A percentile compares a stretch with the other conserved stretches of the same genome.
phyloP scores from a whole-genome alignment of 1,284 basidiomycete genomes.

The Naganishia cerealis region DNA sequence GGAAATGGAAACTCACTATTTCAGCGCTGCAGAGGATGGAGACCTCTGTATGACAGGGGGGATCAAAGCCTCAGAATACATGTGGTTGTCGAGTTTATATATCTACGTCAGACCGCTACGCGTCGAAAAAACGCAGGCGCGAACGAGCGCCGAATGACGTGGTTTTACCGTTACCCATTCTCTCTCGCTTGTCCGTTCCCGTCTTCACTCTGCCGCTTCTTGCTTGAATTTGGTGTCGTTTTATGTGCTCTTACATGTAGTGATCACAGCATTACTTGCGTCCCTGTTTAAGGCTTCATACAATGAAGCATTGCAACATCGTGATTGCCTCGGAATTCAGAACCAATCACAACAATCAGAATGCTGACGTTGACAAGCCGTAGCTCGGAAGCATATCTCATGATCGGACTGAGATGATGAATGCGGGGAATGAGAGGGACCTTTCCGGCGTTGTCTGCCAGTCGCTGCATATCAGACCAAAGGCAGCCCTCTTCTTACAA shows the following conservation, averaged over 20 bases:
- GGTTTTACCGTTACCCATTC: neutral
- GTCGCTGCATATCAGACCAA: neutral
- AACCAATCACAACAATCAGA: too few relatives aligned
- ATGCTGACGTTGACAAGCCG: too few relatives aligned
- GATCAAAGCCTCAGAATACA: neutral
- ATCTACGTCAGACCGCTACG: neutral
- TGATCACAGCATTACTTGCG: too few relatives aligned
- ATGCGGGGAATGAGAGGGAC: neutral
- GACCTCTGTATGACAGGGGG: neutral
- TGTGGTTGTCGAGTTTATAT: conserved; percentile 2
- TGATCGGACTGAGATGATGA: neutral
- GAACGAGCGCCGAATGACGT: neutral
- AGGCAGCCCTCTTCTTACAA: neutral
- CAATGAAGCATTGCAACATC: too few relatives aligned
- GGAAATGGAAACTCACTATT: conserved; percentile 11
- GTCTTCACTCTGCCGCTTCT: neutral
- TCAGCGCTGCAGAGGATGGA: neutral
- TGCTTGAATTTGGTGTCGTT: neutral
- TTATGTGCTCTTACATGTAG: too few relatives aligned
- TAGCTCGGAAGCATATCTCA: neutral
- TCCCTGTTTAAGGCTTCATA: too few relatives aligned
- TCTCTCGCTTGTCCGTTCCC: neutral
- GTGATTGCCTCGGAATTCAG: too few relatives aligned
- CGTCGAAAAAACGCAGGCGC: conserved; percentile 5
- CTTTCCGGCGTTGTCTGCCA: neutral